Evolutionary conservation across 2,329 filamentous ascomycete species (phyloP).

Genomic region (Penicillium hesseltinei): DNA sequence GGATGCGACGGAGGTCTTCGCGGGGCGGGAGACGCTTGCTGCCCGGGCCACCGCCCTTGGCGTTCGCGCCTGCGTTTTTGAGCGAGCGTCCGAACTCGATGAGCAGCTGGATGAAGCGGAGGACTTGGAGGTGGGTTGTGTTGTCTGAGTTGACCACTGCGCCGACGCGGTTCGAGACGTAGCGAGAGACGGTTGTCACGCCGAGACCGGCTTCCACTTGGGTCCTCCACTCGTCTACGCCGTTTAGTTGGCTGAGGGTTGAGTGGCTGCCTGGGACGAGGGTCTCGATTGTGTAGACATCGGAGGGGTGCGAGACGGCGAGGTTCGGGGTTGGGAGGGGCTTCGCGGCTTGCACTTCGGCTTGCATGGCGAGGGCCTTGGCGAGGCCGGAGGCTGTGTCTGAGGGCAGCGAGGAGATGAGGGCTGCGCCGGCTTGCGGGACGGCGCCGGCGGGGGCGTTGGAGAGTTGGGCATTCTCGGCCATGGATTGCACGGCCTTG

Average conservation of each 20-base stretch:
- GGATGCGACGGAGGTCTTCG: slow-evolving; percentile 40
- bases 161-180: slow-evolving; percentile 45
- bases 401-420: slow-evolving; percentile 44
- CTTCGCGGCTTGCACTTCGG: slow-evolving; percentile 47
- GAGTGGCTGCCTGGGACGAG: slow-evolving; percentile 44
- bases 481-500: slow-evolving; percentile 48
- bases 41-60: slow-evolving; percentile 31
- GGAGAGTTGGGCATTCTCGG: slow-evolving; percentile 49
- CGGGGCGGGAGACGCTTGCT: slow-evolving; percentile 42
- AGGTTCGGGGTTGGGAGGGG: slow-evolving; percentile 47
- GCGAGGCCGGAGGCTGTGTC: slow-evolving; percentile 32
- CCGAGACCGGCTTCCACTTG: slow-evolving; percentile 36
- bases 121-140: slow-evolving; percentile 42
- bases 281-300: slow-evolving; percentile 46
- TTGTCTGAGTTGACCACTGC: slow-evolving; percentile 40
- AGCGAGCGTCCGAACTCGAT: slow-evolving; percentile 43
- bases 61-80: slow-evolving; percentile 27
- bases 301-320: slow-evolving; percentile 42
- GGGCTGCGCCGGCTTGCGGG: slow-evolving; percentile 43
- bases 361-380: slow-evolving; percentile 38
- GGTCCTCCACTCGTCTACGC: slow-evolving; percentile 44
- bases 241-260: slow-evolving; percentile 44
- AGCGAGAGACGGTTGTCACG: slow-evolving; percentile 43
- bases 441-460: slow-evolving; percentile 37
- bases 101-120: slow-evolving; percentile 47